Conservation (phyloP, 164 flowering plant species). For the Annona squamosa region DNA sequence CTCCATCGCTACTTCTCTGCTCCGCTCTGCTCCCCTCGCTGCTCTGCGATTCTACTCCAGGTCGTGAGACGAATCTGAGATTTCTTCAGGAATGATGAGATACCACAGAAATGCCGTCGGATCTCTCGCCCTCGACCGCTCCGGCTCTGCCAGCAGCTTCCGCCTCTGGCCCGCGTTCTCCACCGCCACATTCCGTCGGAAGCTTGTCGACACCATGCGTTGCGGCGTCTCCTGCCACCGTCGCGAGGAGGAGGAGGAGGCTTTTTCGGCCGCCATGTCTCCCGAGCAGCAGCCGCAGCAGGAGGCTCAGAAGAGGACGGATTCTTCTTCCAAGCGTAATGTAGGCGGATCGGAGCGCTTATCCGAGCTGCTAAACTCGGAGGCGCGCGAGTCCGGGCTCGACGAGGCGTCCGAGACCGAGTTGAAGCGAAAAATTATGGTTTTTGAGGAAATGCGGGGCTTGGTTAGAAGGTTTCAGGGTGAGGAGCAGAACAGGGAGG, state of each 20-base stretch:
- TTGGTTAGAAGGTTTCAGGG: conserved; percentile 38
- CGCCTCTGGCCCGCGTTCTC: conserved; percentile 28
- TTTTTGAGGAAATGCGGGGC: conserved; percentile 48
- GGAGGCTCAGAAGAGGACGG: conserved; percentile 2
- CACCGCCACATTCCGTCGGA: conserved; percentile 29
- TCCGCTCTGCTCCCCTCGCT: not conserved
- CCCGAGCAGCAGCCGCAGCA: conserved; percentile 4
- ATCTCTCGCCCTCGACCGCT: conserved; percentile 39
- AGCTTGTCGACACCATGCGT: conserved; percentile 21
- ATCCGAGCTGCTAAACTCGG: conserved; percentile 50
- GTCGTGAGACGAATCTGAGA: not conserved
- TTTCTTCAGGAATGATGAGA: conserved; percentile 35
- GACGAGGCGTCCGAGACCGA: conserved; percentile 27
- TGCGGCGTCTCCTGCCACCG: conserved; percentile 29
- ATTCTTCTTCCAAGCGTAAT: not conserved
- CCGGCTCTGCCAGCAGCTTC: conserved; percentile 13
- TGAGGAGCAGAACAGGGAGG: conserved; percentile 24
- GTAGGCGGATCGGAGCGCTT: conserved; percentile 53
- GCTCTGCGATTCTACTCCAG: conserved; percentile 19
- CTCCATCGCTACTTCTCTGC: not conserved
- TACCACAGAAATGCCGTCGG: conserved; percentile 42
- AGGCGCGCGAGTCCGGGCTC: conserved; percentile 15
- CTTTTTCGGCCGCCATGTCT: conserved; percentile 3
- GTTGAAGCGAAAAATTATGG: conserved; percentile 48
- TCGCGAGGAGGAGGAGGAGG: conserved; percentile 12